These are phyloP conservation scores for Telfairia occidentalis DNA, from an alignment of 331 rosid species.

Conservation along the genomic window DNA sequence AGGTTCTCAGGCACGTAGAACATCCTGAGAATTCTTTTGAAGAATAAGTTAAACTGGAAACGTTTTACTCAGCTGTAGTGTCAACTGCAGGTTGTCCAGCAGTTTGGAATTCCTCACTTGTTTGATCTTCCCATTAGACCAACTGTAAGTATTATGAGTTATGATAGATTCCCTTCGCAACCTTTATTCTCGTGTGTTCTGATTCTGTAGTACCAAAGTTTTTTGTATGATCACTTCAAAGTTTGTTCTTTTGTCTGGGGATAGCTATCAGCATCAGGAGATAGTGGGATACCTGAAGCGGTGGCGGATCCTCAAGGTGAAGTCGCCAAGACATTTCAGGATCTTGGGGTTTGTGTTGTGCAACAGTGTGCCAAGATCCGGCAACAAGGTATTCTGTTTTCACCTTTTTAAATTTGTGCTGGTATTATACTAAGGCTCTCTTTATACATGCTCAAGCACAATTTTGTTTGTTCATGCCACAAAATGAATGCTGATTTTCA, in stretches of 20 bases:
- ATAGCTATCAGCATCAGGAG: constrained; percentile 96
- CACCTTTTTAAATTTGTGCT: neutral
- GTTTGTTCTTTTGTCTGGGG: constrained; percentile 14
- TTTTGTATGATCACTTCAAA: neutral
- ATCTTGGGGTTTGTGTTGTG: constrained; percentile 82
- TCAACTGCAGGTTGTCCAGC: constrained; percentile 68
- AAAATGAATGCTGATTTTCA: neutral
- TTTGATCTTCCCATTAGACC: constrained; percentile 97
- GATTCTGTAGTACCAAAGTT: neutral
- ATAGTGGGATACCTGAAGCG: constrained; percentile 91
- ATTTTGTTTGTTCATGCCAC: neutral
- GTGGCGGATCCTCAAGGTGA: constrained; percentile 89
- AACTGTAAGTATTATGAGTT: constrained; percentile 42
- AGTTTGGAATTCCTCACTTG: constrained; percentile 91
- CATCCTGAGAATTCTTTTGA: neutral
- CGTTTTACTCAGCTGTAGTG: neutral
- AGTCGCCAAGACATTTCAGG: constrained; percentile 73
- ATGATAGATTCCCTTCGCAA: neutral
- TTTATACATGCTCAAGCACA: neutral
- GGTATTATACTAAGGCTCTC: neutral
- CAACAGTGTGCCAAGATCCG: constrained; percentile 98
- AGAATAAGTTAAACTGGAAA: neutral
- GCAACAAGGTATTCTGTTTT: constrained; percentile 65
- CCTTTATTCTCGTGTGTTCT: neutral
- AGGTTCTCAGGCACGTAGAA: constrained; percentile 67